Evolutionary conservation across 352 stramenopile species (phyloP).

Genomic region (Halophytophthora batemanensis): DNA sequence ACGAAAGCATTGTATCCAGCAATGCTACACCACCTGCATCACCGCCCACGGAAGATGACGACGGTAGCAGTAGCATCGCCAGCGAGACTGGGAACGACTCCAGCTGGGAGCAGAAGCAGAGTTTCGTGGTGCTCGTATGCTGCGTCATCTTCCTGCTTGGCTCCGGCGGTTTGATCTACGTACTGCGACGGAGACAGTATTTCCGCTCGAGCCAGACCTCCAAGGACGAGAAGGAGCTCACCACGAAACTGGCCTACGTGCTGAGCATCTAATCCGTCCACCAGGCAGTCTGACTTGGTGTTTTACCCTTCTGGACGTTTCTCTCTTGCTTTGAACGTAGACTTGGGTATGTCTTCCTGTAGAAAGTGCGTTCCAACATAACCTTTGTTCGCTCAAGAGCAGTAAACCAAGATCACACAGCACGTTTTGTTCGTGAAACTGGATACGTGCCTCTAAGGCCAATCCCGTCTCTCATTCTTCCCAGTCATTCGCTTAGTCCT

Average conservation of each 20-base stretch:
- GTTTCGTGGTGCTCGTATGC: conserved; percentile 36
- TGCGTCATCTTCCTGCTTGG: conserved; percentile 47
- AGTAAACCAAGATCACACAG: neutral
- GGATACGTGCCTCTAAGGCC: neutral
- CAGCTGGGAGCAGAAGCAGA: conserved; percentile 19
- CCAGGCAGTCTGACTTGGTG: conserved; percentile 3
- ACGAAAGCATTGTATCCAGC: no score
- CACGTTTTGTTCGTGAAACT: conserved; percentile 6
- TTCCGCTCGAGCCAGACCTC: conserved; percentile 23
- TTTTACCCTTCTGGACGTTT: no score
- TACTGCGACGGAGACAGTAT: conserved; percentile 42
- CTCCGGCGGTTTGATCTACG: conserved; percentile 32
- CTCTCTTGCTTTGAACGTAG: no score
- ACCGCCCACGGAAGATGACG: neutral
- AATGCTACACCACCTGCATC: conserved; percentile 9
- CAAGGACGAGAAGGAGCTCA: conserved; percentile 55
- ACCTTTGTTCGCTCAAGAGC: conserved; percentile 6
- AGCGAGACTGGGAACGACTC: no score
- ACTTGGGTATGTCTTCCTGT: neutral
- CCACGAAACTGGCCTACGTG: conserved; percentile 52
- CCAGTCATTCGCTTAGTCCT: no score
- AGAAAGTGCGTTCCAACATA: neutral
- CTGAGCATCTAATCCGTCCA: conserved; percentile 35
- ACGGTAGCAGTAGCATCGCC: neutral
- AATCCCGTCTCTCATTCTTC: neutral